Evolutionary conservation across 1,139 yeast genomes (phyloP).

Genomic region (Trichomonascaceae sp.): DNA sequence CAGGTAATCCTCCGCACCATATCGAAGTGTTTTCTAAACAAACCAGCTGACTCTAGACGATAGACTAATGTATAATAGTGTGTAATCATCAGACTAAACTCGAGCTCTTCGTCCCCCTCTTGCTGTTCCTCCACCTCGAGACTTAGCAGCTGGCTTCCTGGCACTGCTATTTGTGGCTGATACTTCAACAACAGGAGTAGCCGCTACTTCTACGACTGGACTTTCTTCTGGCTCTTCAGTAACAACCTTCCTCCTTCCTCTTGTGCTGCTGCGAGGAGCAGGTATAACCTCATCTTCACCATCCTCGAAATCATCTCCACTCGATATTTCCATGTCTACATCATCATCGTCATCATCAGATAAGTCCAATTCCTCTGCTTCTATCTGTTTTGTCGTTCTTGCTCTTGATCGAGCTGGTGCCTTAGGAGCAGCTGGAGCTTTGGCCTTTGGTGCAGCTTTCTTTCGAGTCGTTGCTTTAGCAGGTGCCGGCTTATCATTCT

Average conservation of each 20-base stretch:
- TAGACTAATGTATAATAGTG: background rate
- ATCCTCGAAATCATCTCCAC: constrained; percentile 4
- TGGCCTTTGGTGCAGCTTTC: constrained; percentile 1
- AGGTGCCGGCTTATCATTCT: constrained; percentile 4
- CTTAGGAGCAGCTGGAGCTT: background rate
- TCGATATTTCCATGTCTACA: constrained; percentile 5
- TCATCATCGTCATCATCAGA: constrained; percentile 8
- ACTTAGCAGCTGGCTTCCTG: background rate
- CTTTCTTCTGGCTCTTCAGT: background rate
- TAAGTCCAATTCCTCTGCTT: constrained; percentile 1
- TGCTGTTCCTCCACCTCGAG: constrained; percentile 3
- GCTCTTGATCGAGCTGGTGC: constrained; percentile 1
- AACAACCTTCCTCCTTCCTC: background rate
- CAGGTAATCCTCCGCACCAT: constrained; percentile 2
- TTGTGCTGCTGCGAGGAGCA: background rate
- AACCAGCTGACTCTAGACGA: background rate
- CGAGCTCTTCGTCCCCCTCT: constrained; percentile 3
- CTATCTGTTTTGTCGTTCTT: background rate
- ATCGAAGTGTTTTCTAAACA: constrained; percentile 1
- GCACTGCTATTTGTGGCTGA: background rate
- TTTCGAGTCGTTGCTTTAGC: constrained; percentile 4
- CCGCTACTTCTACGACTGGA: background rate
- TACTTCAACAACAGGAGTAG: background rate
- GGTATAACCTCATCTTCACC: background rate
- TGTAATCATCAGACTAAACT: background rate